Conservation (phyloP, 495 filamentous ascomycete species). For the Penicillium manginii region DNA sequence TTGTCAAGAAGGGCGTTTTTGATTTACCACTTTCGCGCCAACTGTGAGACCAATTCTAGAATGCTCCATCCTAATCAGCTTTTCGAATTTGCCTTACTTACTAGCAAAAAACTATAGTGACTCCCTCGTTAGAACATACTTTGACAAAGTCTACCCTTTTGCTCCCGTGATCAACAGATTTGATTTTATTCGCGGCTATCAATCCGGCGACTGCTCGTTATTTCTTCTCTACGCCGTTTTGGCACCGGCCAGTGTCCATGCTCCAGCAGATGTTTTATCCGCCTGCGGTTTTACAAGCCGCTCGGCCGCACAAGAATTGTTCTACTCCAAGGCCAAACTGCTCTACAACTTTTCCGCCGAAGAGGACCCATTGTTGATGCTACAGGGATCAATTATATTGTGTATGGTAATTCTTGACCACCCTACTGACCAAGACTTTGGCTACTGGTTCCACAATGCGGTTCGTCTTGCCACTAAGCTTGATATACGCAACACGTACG, state of each 20-base stretch:
- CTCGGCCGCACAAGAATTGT: conserved; percentile 4
- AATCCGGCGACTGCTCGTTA: conserved; percentile 5
- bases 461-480: conserved; percentile 3
- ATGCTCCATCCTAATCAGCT: background rate
- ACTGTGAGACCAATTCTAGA: background rate
- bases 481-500: background rate
- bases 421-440: conserved; percentile 2
- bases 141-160: conserved; percentile 1
- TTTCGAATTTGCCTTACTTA: background rate
- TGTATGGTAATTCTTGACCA: conserved; percentile 2
- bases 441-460: conserved; percentile 6
- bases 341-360: background rate
- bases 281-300: conserved; percentile 4
- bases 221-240: background rate
- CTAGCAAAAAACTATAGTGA: background rate
- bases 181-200: conserved; percentile 6
- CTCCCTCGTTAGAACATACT: background rate
- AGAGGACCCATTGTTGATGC: background rate
- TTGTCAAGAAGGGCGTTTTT: conserved; percentile 1
- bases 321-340: conserved; percentile 3
- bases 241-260: conserved; percentile 2
- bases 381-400: conserved; percentile 2
- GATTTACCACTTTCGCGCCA: background rate
- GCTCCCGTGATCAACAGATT: background rate
- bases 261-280: background rate